Evolutionary conservation across 2,329 filamentous ascomycete species (phyloP).

Genomic region (Ophiosphaerella herpotricha): DNA sequence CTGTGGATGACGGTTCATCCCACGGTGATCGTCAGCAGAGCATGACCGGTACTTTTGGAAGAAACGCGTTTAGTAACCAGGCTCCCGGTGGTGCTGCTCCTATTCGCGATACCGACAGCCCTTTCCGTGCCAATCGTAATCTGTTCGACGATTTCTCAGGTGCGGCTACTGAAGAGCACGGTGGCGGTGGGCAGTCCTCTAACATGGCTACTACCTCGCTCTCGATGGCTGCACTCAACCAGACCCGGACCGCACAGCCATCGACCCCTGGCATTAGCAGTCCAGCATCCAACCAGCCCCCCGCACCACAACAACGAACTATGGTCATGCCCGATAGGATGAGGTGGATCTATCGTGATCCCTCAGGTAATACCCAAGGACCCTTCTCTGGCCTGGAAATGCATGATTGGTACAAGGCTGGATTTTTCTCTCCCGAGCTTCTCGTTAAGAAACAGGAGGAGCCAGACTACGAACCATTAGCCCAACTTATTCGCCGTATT

Average conservation of each 20-base stretch:
- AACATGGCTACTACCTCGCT: constrained; percentile 36
- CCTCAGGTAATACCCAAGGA: constrained; percentile 87
- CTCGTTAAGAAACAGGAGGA: constrained; percentile 96
- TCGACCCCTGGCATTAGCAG: constrained; percentile 47
- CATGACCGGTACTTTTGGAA: constrained; percentile 70
- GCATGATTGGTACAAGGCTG: constrained; percentile 99
- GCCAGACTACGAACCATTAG: constrained; percentile 88
- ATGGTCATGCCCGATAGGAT: constrained; percentile 99
- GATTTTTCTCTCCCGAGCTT: constrained; percentile 93
- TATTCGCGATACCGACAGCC: constrained; percentile 47
- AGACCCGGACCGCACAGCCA: constrained; percentile 40
- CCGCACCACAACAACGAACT: constrained; percentile 71
- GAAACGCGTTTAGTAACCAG: constrained; percentile 58
- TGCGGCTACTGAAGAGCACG: constrained; percentile 33
- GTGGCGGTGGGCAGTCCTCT: constrained; percentile 27
- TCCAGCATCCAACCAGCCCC: constrained; percentile 69
- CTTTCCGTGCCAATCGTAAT: constrained; percentile 45
- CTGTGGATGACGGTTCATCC: constrained; percentile 62
- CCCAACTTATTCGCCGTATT: constrained; percentile 91
- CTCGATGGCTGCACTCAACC: constrained; percentile 39
- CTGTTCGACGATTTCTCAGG: constrained; percentile 47
- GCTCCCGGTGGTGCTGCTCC: constrained; percentile 31
- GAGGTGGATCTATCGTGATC: constrained; percentile 98
- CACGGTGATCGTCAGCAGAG: constrained; percentile 44
- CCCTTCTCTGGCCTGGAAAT: constrained; percentile 97